A percentile compares a stretch with the other conserved stretches of the same genome.
These are phyloP conservation scores for Colletotrichum abscissum DNA, from an alignment of 2,329 filamentous ascomycete genomes.

Conservation along the genomic window DNA sequence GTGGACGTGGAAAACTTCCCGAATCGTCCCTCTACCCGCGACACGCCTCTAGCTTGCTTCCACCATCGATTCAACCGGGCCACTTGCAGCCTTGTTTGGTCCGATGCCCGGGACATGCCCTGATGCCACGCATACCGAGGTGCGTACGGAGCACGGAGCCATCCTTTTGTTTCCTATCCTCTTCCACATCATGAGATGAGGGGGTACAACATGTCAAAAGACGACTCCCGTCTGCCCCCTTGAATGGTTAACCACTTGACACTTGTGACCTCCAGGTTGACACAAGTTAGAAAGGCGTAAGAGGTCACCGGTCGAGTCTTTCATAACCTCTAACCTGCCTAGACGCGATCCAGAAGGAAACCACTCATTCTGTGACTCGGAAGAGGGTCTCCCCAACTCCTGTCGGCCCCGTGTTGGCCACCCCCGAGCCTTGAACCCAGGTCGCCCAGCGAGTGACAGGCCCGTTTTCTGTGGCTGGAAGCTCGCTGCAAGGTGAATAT, in stretches of 20 bases:
- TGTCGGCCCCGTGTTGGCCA: constrained; percentile 19
- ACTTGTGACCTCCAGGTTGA: neutral
- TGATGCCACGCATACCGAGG: neutral
- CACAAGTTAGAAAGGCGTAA: neutral
- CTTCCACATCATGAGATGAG: neutral
- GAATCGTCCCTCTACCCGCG: neutral
- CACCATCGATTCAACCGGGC: neutral
- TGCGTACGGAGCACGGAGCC: neutral
- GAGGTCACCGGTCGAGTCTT: neutral
- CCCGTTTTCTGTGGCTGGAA: constrained; percentile 22
- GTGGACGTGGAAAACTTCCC: neutral
- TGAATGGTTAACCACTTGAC: neutral
- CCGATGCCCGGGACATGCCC: neutral
- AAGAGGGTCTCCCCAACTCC: constrained; percentile 27
- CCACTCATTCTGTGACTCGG: constrained; percentile 29
- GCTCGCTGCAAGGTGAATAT: constrained; percentile 3
- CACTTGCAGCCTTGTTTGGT: neutral
- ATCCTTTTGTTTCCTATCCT: neutral
- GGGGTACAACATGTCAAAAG: neutral
- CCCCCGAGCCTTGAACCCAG: neutral
- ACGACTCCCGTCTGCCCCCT: neutral
- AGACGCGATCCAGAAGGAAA: neutral
- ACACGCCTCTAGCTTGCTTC: constrained; percentile 13
- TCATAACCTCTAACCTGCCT: neutral
- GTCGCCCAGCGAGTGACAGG: neutral